Evolutionary conservation across 345 rosid genomes (phyloP).

Genomic region (Melastoma malabathricum): DNA sequence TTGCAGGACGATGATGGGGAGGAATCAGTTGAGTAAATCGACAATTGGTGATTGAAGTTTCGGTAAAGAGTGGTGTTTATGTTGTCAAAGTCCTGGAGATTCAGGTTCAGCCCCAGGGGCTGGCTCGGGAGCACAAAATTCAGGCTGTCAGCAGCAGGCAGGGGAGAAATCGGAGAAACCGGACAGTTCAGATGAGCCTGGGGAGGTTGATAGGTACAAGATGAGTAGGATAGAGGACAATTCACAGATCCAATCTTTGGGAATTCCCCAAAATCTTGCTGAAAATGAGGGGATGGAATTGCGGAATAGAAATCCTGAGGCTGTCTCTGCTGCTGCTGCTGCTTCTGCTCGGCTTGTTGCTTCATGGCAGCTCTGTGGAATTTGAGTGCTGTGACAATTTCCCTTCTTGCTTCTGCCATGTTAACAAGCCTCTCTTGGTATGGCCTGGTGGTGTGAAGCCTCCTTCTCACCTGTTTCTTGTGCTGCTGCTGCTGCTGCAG

Average conservation of each 20-base stretch:
- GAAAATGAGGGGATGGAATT: slow-evolving; percentile 12
- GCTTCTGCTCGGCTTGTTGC: slow-evolving; percentile 42
- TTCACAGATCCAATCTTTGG: too few species aligned
- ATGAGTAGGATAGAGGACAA: slow-evolving; percentile 1
- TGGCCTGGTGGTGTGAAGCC: slow-evolving; percentile 86
- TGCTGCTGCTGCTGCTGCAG: slow-evolving; percentile 27
- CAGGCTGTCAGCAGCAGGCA: slow-evolving; percentile 8
- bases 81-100: slow-evolving; percentile 64
- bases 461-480: slow-evolving; percentile 89
- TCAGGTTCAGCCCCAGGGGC: slow-evolving; percentile 33
- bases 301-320: too few species aligned
- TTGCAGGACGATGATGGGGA: slow-evolving; percentile 34
- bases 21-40: slow-evolving; percentile 10
- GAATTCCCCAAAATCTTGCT: background rate
- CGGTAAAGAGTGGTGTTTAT: slow-evolving; percentile 39
- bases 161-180: slow-evolving; percentile 12
- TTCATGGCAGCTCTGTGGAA: slow-evolving; percentile 91
- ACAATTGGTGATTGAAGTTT: slow-evolving; percentile 16
- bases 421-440: slow-evolving; percentile 92
- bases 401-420: slow-evolving; percentile 98
- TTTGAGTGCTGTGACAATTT: slow-evolving; percentile 90
- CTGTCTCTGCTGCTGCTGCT: slow-evolving; percentile 10
- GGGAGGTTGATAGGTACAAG: slow-evolving; percentile 5
- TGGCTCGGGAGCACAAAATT: slow-evolving; percentile 9
- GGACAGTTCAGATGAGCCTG: slow-evolving; percentile 29